A percentile compares a stretch with the other conserved stretches of the same genome.
phyloP scores from a whole-genome alignment of 2,329 filamentous ascomycete species.

The Aspergillus flavus region DNA sequence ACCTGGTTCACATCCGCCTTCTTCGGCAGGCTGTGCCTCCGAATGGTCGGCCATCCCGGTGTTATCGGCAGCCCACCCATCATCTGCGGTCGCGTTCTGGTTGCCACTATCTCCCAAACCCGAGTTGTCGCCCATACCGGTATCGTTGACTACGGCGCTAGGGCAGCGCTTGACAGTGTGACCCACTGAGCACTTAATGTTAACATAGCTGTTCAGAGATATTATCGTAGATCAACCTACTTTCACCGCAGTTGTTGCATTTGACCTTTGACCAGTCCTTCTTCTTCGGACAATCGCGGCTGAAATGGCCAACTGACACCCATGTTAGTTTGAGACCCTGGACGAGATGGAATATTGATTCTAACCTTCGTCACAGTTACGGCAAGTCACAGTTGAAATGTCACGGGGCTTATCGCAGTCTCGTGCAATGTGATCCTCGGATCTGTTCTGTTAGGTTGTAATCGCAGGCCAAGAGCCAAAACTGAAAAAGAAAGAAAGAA shows the following conservation, averaged over 20 bases:
- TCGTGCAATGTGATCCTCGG: slow-evolving; percentile 45
- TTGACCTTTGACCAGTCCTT: slow-evolving; percentile 48
- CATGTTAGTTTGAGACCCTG: slow-evolving; percentile 12
- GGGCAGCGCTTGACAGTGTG: slow-evolving; percentile 45
- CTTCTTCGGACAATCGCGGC: slow-evolving; percentile 47
- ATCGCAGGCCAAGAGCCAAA: not conserved
- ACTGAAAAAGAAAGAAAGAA: not conserved
- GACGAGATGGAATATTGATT: not conserved
- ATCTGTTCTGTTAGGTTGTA: slow-evolving; percentile 28
- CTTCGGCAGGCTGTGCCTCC: not conserved
- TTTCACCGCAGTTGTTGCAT: slow-evolving; percentile 49
- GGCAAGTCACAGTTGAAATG: slow-evolving; percentile 44
- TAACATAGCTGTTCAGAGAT: not conserved
- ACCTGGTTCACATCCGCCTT: not conserved
- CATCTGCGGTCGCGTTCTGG: not conserved
- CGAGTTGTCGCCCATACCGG: slow-evolving; percentile 16
- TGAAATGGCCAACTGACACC: slow-evolving; percentile 42
- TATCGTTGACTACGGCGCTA: slow-evolving; percentile 23
- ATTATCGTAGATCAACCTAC: slow-evolving; percentile 29
- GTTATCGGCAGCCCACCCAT: slow-evolving; percentile 7
- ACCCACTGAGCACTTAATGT: slow-evolving; percentile 37
- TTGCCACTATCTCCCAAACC: slow-evolving; percentile 4
- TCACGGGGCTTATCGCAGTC: slow-evolving; percentile 49
- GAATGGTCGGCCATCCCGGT: slow-evolving; percentile 9
- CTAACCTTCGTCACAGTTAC: slow-evolving; percentile 49